Conservation (phyloP, 2,329 filamentous ascomycete species). For the Bipolaris cookei region DNA sequence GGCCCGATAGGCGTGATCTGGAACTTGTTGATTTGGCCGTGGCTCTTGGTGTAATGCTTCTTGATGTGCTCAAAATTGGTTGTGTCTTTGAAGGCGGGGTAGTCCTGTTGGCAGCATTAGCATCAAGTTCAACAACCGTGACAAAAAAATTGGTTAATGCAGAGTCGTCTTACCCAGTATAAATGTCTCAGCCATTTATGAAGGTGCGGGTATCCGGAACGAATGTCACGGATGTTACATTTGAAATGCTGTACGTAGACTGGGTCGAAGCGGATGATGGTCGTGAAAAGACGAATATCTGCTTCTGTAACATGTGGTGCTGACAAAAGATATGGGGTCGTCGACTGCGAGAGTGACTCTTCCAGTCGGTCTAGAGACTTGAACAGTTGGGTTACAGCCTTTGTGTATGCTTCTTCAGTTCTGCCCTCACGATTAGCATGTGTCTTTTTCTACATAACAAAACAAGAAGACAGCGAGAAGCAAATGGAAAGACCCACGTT, state of each 20-base stretch:
- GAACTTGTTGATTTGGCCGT: constrained; percentile 68
- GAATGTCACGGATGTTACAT: constrained; percentile 84
- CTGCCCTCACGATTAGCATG: constrained; percentile 18
- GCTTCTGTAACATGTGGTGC: constrained; percentile 55
- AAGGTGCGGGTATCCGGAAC: constrained; percentile 79
- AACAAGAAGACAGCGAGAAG: neutral
- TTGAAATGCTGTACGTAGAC: constrained; percentile 68
- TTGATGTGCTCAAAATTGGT: constrained; percentile 97
- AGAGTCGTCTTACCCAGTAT: constrained; percentile 67
- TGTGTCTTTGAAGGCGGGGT: constrained; percentile 77
- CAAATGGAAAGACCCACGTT: constrained; percentile 43
- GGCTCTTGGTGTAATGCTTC: constrained; percentile 72
- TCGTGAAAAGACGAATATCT: constrained; percentile 61
- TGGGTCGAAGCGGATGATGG: constrained; percentile 66
- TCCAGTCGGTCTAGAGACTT: constrained; percentile 57
- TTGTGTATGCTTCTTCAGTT: constrained; percentile 58
- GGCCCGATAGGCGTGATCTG: constrained; percentile 86
- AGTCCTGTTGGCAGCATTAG: constrained; percentile 50
- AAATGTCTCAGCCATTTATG: constrained; percentile 82
- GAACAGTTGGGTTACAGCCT: constrained; percentile 56
- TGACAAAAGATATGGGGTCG: constrained; percentile 57
- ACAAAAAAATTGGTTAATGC: neutral
- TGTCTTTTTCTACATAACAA: neutral
- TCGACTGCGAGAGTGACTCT: constrained; percentile 48
- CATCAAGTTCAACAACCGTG: neutral